Percentiles rank a stretch among this genome's conserved stretches.
phyloP scores from a whole-genome alignment of 148 eudicot genomes.

The Rhododendron simsii region DNA sequence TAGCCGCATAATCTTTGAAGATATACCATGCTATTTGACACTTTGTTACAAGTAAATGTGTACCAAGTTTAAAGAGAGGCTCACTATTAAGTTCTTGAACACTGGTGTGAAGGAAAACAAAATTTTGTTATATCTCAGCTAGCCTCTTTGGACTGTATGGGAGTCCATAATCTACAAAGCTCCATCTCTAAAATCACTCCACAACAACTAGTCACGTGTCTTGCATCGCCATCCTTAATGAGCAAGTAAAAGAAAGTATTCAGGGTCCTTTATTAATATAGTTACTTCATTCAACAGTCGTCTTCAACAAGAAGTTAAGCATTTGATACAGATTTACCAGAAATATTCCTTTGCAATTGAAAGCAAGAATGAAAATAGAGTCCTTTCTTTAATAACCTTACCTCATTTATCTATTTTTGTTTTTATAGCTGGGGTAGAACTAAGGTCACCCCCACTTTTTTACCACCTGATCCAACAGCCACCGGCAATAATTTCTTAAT shows the following conservation, averaged over 20 bases:
- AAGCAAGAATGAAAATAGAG: background rate
- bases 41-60: background rate
- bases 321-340: background rate
- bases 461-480: background rate
- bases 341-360: background rate
- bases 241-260: background rate
- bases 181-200: background rate
- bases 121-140: background rate
- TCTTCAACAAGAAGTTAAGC: background rate
- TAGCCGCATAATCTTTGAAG: background rate
- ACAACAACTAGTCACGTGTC: background rate
- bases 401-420: background rate
- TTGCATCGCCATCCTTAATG: background rate
- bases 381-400: background rate
- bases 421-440: background rate
- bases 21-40: background rate
- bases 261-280: background rate
- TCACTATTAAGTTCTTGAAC: background rate
- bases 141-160: background rate
- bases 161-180: background rate
- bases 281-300: background rate
- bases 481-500: background rate
- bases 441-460: background rate
- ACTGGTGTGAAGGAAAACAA: background rate
- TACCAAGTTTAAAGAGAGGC: background rate